Conservation (phyloP, 83 land plant species). For the Larix sibirica region DNA sequence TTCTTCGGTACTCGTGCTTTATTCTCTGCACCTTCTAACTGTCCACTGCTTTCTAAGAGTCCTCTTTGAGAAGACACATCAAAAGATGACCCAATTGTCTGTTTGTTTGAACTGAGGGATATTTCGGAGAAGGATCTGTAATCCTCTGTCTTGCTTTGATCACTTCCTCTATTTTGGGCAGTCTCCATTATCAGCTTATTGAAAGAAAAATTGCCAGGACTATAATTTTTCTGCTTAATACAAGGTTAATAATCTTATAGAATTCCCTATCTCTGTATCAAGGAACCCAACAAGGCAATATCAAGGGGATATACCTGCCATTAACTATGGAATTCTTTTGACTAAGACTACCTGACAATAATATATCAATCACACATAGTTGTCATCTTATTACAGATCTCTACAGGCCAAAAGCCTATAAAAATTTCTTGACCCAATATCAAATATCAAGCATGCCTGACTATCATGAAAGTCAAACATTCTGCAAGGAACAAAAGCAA, state of each 20-base stretch:
- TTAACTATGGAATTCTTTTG: too few relatives aligned
- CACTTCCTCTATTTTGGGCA: neutral
- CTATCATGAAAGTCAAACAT: too few relatives aligned
- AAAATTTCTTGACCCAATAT: neutral
- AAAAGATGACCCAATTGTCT: neutral
- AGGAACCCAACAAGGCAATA: too few relatives aligned
- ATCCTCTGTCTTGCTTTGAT: neutral
- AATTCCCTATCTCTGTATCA: neutral
- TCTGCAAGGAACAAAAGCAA: too few relatives aligned
- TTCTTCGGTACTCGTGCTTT: neutral
- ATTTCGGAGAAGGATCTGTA: neutral
- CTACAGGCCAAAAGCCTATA: neutral
- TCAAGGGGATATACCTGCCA: too few relatives aligned
- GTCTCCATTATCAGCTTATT: neutral
- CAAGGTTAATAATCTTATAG: neutral
- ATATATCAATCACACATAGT: neutral
- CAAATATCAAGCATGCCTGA: too few relatives aligned
- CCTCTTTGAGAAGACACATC: constrained; percentile 1
- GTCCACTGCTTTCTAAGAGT: constrained; percentile 1
- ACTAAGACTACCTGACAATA: too few relatives aligned
- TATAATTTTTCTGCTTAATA: neutral
- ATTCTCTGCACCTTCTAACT: neutral
- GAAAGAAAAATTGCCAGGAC: neutral
- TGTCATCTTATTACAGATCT: neutral
- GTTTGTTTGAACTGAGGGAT: neutral